phyloP scores from a whole-genome alignment of 164 flowering plant genomes.

The Vitis rupestris region DNA sequence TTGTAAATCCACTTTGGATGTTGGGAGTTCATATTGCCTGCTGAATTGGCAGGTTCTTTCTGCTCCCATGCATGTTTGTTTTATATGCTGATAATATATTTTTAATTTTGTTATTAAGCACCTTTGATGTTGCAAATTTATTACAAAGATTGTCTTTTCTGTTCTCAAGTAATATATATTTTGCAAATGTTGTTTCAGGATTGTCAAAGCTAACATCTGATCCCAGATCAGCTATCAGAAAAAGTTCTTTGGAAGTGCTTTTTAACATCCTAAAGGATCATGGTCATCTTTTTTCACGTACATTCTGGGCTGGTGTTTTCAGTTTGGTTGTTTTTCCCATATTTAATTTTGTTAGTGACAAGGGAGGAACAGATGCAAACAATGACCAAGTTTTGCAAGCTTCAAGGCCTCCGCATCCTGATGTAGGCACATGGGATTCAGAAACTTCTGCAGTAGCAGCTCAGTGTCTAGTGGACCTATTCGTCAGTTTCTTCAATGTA shows the following conservation, averaged over 20 bases:
- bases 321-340: conserved; percentile 70
- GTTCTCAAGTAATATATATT: not conserved
- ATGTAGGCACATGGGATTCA: conserved; percentile 66
- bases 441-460: conserved; percentile 78
- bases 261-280: conserved; percentile 96
- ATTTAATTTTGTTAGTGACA: conserved; percentile 37
- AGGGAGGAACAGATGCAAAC: conserved; percentile 20
- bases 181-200: conserved; percentile 53
- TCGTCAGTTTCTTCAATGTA: conserved; percentile 60
- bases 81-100: not conserved
- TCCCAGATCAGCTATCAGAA: conserved; percentile 83
- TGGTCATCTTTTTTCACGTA: conserved; percentile 82
- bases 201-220: conserved; percentile 88
- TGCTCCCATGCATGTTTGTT: not conserved
- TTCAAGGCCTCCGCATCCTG: conserved; percentile 26
- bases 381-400: conserved; percentile 30
- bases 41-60: conserved; percentile 1
- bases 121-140: not conserved
- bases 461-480: conserved; percentile 75
- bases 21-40: not conserved
- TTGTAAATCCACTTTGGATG: not conserved
- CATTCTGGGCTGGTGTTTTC: conserved; percentile 72
- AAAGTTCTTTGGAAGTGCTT: conserved; percentile 91
- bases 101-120: not conserved
- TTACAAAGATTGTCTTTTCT: not conserved